A percentile compares a stretch with the other conserved stretches of the same genome.
These are phyloP conservation scores for Scheffersomyces amazonensis DNA, from an alignment of 805 yeast species.

Conservation along the genomic window DNA sequence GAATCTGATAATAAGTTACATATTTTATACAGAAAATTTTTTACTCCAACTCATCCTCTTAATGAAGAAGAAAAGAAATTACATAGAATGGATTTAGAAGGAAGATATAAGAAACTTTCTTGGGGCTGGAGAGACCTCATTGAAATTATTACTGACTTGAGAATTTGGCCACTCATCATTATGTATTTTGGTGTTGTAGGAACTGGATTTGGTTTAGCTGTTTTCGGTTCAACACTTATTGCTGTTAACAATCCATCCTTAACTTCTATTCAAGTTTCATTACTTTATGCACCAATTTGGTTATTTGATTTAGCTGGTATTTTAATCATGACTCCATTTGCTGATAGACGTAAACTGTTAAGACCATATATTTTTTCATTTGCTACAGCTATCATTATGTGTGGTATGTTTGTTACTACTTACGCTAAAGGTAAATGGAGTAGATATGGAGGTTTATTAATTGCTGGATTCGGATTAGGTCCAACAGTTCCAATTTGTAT, in stretches of 20 bases:
- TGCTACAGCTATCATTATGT: conserved; percentile 65
- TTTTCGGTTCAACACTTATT: conserved; percentile 79
- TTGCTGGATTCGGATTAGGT: conserved; percentile 85
- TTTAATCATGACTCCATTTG: conserved; percentile 71
- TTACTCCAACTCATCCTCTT: conserved; percentile 47
- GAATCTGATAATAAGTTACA: conserved; percentile 12
- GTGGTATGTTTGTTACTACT: conserved; percentile 74
- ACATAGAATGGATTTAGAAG: conserved; percentile 60
- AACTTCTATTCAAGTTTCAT: conserved; percentile 65
- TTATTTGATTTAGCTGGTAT: conserved; percentile 78
- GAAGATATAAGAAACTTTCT: conserved; percentile 40
- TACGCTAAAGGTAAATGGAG: conserved; percentile 74
- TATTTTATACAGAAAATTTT: conserved; percentile 18
- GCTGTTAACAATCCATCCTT: conserved; percentile 59
- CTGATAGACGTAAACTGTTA: conserved; percentile 60
- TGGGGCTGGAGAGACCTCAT: conserved; percentile 65
- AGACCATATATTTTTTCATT: conserved; percentile 62
- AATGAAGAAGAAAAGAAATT: conserved; percentile 47
- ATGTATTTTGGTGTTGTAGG: conserved; percentile 95
- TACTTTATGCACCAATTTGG: conserved; percentile 89
- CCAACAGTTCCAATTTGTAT: conserved; percentile 88
- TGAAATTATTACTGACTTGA: conserved; percentile 53
- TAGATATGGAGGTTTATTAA: conserved; percentile 73
- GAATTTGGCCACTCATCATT: conserved; percentile 77
- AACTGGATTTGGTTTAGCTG: conserved; percentile 83